Conservation (phyloP, 1,284 basidiomycete species). For the Salmacisia buchloeana region DNA sequence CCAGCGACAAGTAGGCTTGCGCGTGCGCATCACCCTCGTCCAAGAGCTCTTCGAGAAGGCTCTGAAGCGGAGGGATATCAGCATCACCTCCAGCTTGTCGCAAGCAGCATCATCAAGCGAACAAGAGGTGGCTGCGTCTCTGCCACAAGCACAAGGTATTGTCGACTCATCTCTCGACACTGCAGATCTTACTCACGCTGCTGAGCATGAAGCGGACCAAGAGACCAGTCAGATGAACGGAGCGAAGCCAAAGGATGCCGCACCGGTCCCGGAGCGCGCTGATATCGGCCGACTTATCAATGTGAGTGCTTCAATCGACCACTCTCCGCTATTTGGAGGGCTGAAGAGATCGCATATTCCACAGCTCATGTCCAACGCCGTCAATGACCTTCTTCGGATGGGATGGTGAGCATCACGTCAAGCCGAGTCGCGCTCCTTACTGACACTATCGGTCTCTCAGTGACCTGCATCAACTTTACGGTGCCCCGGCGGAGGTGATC, state of each 20-base stretch:
- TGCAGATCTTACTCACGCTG: neutral
- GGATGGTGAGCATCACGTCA: constrained; percentile 17
- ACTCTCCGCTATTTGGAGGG: no score
- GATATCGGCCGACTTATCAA: constrained; percentile 7
- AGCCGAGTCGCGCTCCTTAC: constrained; percentile 54
- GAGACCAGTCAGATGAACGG: neutral
- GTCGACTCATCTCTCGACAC: neutral
- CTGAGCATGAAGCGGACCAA: neutral
- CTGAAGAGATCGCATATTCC: no score
- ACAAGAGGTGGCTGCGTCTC: neutral
- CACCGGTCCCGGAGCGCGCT: constrained; percentile 10
- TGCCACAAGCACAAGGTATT: neutral
- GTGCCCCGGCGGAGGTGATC: constrained; percentile 71
- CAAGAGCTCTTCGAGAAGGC: constrained; percentile 46
- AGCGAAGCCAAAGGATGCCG: neutral
- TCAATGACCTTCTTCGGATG: constrained; percentile 45
- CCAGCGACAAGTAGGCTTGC: constrained; percentile 40
- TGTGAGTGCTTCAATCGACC: constrained; percentile 52
- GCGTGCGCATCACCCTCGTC: constrained; percentile 41
- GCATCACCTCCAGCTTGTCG: no score
- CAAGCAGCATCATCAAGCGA: no score
- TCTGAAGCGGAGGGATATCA: constrained; percentile 37
- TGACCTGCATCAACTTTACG: constrained; percentile 58
- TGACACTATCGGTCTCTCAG: constrained; percentile 27
- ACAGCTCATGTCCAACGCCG: constrained; percentile 54